A percentile compares a stretch with the other conserved stretches of the same genome.
These are phyloP conservation scores for Sophora flavescens DNA, from an alignment of 306 rosid genomes.

Conservation along the genomic window DNA sequence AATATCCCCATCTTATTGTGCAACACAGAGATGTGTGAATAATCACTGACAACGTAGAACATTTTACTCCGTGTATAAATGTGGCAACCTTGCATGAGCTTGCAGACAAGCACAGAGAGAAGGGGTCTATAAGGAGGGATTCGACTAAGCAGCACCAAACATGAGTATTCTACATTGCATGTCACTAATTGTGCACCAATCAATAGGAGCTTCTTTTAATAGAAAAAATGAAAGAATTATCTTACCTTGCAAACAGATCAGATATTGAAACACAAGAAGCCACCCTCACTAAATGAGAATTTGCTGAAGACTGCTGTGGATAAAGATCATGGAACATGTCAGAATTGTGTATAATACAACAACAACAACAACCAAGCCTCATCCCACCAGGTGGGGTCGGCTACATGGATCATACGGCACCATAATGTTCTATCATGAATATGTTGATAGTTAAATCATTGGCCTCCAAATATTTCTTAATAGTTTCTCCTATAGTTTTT, in stretches of 20 bases:
- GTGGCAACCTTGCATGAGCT: neutral
- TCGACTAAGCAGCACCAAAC: constrained; percentile 35
- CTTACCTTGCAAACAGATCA: constrained; percentile 83
- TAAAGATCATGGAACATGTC: constrained; percentile 44
- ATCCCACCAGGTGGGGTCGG: no score
- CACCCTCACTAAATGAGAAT: constrained; percentile 73
- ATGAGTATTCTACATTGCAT: constrained; percentile 14
- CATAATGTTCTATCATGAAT: no score
- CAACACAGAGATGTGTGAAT: neutral
- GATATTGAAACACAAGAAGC: constrained; percentile 81
- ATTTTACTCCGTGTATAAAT: neutral
- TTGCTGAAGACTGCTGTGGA: constrained; percentile 58
- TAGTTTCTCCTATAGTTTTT: no score
- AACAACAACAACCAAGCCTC: no score
- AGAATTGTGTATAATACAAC: constrained; percentile 4
- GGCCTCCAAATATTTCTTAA: no score
- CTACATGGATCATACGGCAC: no score
- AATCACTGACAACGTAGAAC: neutral
- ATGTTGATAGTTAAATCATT: no score
- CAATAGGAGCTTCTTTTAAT: constrained; percentile 23
- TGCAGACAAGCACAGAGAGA: neutral
- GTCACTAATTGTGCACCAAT: constrained; percentile 2
- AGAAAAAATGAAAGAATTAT: constrained; percentile 22
- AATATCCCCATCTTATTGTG: constrained; percentile 10
- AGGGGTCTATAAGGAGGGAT: constrained; percentile 19